phyloP scores from a whole-genome alignment of 352 stramenopile species.

The Elongisporangium undulatum region DNA sequence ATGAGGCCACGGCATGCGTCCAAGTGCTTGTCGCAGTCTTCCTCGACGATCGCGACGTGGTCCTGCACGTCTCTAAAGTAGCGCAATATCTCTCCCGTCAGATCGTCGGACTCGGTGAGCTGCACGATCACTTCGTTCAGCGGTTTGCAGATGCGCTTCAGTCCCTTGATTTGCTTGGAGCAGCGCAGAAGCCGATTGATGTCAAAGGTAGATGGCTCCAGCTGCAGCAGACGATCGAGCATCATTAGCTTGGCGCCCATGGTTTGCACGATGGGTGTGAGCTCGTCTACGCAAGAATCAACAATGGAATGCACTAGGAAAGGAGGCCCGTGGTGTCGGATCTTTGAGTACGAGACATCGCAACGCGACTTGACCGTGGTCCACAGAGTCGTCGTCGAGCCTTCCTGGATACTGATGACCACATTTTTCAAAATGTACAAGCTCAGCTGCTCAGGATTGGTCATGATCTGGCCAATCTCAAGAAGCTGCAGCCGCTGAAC shows the following conservation, averaged over 20 bases:
- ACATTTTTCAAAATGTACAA: constrained; percentile 71
- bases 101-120: constrained; percentile 65
- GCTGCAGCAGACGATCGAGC: constrained; percentile 52
- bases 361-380: constrained; percentile 52
- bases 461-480: constrained; percentile 58
- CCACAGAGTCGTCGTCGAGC: constrained; percentile 44
- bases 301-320: constrained; percentile 82
- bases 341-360: constrained; percentile 78
- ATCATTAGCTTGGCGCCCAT: constrained; percentile 71
- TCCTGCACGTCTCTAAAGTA: constrained; percentile 87
- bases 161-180: constrained; percentile 69
- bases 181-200: constrained; percentile 45
- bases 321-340: constrained; percentile 64
- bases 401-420: constrained; percentile 69
- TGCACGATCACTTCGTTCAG: constrained; percentile 69
- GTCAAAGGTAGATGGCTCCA: constrained; percentile 61
- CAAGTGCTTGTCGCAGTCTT: constrained; percentile 78
- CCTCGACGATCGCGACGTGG: constrained; percentile 73
- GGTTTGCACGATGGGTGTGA: constrained; percentile 71
- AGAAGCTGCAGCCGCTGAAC: constrained; percentile 52
- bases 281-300: constrained; percentile 76
- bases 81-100: constrained; percentile 58
- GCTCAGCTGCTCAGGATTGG: constrained; percentile 70
- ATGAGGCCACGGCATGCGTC: constrained; percentile 58
- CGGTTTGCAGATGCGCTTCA: constrained; percentile 72